Conservation (phyloP, 2,329 filamentous ascomycete genomes). For the Pseudomassariella vexata region DNA sequence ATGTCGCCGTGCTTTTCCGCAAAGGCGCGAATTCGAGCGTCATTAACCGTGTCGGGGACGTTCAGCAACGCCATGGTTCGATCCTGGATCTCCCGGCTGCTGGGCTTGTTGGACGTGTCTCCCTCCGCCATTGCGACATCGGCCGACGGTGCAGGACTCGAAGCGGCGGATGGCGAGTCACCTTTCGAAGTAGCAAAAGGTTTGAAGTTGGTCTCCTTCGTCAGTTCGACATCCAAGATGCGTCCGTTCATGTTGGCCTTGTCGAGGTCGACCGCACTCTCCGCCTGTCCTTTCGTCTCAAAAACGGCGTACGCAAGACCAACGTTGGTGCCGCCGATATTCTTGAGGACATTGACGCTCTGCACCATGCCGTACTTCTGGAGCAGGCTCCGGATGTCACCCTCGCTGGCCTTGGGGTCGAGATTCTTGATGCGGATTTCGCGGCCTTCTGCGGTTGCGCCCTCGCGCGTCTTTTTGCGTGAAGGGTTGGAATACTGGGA, state of each 20-base stretch:
- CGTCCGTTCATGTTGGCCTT: slow-evolving; percentile 63
- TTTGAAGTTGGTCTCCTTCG: slow-evolving; percentile 51
- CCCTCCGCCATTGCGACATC: slow-evolving; percentile 31
- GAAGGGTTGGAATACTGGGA: slow-evolving; percentile 81
- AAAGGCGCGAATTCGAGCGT: slow-evolving; percentile 70
- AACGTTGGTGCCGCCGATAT: slow-evolving; percentile 61
- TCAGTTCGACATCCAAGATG: slow-evolving; percentile 60
- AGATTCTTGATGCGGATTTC: slow-evolving; percentile 76
- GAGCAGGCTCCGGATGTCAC: slow-evolving; percentile 67
- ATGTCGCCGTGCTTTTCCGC: slow-evolving; percentile 67
- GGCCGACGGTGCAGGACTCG: slow-evolving; percentile 28
- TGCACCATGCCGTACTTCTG: slow-evolving; percentile 70
- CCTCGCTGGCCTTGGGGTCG: slow-evolving; percentile 55
- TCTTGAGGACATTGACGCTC: slow-evolving; percentile 64
- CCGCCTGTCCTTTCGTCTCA: slow-evolving; percentile 62
- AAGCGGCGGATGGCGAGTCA: slow-evolving; percentile 25
- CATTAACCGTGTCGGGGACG: slow-evolving; percentile 87
- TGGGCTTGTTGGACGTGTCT: slow-evolving; percentile 21
- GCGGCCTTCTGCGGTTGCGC: slow-evolving; percentile 78
- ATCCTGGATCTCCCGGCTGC: slow-evolving; percentile 46
- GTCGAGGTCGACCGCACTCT: slow-evolving; percentile 63
- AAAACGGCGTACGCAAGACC: slow-evolving; percentile 81
- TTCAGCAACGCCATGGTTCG: slow-evolving; percentile 79
- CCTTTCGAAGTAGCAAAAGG: slow-evolving; percentile 40
- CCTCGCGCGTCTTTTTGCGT: slow-evolving; percentile 71